Base-by-base conservation (phyloP, 129 eudicot genomes). In the Chrysanthemum makinoi region DNA sequence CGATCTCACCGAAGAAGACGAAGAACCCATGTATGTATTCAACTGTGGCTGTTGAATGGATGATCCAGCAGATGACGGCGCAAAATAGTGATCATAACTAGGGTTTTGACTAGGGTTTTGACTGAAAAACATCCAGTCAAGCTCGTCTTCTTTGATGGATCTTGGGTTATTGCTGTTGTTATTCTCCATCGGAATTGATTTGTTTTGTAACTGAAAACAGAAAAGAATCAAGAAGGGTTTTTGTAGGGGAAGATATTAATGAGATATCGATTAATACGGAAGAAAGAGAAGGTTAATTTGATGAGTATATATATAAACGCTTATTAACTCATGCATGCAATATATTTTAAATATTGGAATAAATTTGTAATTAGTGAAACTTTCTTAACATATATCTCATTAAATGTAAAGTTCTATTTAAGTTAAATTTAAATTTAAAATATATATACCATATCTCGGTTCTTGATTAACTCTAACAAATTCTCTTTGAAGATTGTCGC, bases 301-400 rank as follows among this genome's bases (percentile, higher is more conserved):
- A 10, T 51, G 26, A 19, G 48, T 15, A 52, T 50, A 33, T 50
- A 33, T 58, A 68, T n/a, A 30, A 62, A 33, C 47, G 47, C 48
- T 33, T 57, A 44, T n/a, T 14, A 55, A 54, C 44, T 63, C 77
- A 77, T 77, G 81, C 81, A 77, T 77, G 77, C 77, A 70, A 44
- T 44, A 70, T 70, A 43, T 53, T 35, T 16, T 13, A 12, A 62
- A 77, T 28, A 47, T 18, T 60, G 70, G 69, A 68, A 50, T 69
- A 68, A 69, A 76, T 76, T 26, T 33, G 80, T 61, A 68, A 68
- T 68, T 76, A 66, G 22, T 57, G 51, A 57, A 11, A 76, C 53
- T 76, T 75, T 61, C 70, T 68, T 69, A 76, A 69, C 74, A 76
- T 77, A 77, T 39, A 55, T 77, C 71, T 54, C 72, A 77, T 70